Percentiles rank a stretch among this genome's conserved stretches.
Evolutionary conservation across 2,329 filamentous ascomycete species (phyloP).

Genomic region (Ascochyta viciae-villosae): DNA sequence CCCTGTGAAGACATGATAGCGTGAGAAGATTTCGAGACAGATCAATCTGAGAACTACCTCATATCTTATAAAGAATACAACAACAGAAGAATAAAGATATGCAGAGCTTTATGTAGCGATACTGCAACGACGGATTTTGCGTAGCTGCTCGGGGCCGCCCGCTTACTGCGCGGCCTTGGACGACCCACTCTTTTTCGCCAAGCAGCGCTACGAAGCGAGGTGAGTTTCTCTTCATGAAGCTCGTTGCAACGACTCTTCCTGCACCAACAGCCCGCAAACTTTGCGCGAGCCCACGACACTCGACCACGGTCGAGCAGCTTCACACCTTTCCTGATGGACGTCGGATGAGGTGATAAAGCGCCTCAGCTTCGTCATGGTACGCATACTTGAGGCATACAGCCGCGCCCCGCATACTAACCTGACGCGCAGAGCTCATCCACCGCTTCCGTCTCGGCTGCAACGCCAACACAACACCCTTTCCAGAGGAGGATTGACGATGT

Average conservation of each 20-base stretch:
- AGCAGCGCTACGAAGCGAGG: slow-evolving; percentile 35
- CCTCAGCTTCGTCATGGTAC: slow-evolving; percentile 47
- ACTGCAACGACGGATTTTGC: slow-evolving; percentile 24
- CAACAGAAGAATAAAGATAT: slow-evolving; percentile 20
- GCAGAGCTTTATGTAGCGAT: slow-evolving; percentile 22
- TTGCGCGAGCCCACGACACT: slow-evolving; percentile 39
- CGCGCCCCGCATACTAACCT: slow-evolving; percentile 22
- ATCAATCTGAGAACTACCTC: slow-evolving; percentile 4
- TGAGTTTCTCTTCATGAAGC: slow-evolving; percentile 34
- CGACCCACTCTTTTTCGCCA: slow-evolving; percentile 22
- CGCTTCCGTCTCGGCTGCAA: slow-evolving; percentile 76
- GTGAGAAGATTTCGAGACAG: not conserved
- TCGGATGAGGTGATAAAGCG: slow-evolving; percentile 42
- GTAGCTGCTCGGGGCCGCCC: slow-evolving; percentile 24
- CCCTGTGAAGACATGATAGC: slow-evolving; percentile 33
- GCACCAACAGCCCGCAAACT: slow-evolving; percentile 36
- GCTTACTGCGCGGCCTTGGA: slow-evolving; percentile 12
- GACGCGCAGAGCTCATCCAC: slow-evolving; percentile 65
- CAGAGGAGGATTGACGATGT: slow-evolving; percentile 82
- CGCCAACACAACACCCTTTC: slow-evolving; percentile 75
- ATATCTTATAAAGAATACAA: slow-evolving; percentile 16
- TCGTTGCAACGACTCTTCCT: slow-evolving; percentile 28
- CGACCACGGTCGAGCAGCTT: slow-evolving; percentile 44
- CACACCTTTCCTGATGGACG: slow-evolving; percentile 43
- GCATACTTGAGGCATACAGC: slow-evolving; percentile 12